phyloP scores from a whole-genome alignment of 495 filamentous ascomycete genomes.

The Cladorrhinum samala region DNA sequence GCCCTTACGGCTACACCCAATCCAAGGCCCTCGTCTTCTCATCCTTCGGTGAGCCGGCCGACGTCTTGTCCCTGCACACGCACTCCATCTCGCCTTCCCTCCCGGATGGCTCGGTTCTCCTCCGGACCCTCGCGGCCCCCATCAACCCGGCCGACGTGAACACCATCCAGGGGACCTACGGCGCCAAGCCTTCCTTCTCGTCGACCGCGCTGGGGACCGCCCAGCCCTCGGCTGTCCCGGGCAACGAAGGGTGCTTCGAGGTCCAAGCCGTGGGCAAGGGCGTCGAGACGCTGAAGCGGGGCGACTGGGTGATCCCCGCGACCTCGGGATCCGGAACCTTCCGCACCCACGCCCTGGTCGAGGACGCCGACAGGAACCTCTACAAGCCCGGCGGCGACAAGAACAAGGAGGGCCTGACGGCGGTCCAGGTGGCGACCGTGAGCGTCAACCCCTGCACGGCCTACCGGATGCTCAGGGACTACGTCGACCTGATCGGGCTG shows the following conservation, averaged over 20 bases:
- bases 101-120: conserved; percentile 60
- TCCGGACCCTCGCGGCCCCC: conserved; percentile 71
- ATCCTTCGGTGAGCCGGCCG: conserved; percentile 75
- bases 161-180: conserved; percentile 90
- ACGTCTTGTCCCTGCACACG: conserved; percentile 73
- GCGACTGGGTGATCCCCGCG: conserved; percentile 91
- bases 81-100: conserved; percentile 76
- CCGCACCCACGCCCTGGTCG: conserved; percentile 78
- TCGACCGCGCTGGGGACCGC: conserved; percentile 63
- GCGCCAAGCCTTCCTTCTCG: conserved; percentile 68
- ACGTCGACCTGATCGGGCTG: conserved; percentile 45
- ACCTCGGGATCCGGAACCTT: conserved; percentile 79
- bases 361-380: conserved; percentile 51
- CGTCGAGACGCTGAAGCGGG: conserved; percentile 47
- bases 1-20: conserved; percentile 92
- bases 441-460: conserved; percentile 89
- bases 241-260: conserved; percentile 91
- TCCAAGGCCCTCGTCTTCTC: conserved; percentile 84
- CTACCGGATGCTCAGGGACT: conserved; percentile 86
- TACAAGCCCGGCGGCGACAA: conserved; percentile 53
- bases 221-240: conserved; percentile 53
- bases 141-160: conserved; percentile 98
- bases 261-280: conserved; percentile 58
- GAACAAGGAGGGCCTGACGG: conserved; percentile 52
- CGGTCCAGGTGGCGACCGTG: conserved; percentile 75